Evolutionary conservation across 106 monocot species (phyloP), one percentile per base, ranked within the genome.

Genomic region (Gastrodia elata): DNA sequence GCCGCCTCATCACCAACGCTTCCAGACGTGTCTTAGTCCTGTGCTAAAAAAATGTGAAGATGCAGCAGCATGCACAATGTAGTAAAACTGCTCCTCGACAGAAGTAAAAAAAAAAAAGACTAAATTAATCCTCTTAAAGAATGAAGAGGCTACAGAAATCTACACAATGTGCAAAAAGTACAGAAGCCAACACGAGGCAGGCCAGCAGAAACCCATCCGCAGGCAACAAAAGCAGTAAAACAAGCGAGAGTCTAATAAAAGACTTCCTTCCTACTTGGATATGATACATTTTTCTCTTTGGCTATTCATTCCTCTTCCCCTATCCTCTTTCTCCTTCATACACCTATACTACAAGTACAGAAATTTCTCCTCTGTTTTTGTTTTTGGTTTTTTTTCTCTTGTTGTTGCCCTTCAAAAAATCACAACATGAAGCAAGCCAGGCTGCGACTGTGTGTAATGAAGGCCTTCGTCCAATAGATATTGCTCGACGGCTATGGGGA

Each of bases 371-470:
- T 35, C 3, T 65, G 3, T 11, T 77, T 48, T 68, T 8, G 20
- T 40, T 68, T 55, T 75, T 70, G 28, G 70, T 68, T 36, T 79
- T 40, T 56, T 36, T 22, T 77, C 27, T 44, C 26, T 15, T 15
- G 55, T 71, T 59, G 22, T 41, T 64, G 16, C 26, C 25, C 25
- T 35, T 89, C 87, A 91, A 57, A 78, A 78, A 65, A 95, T 58
- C 69, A 91, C 82, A 73, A 93, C 87, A 40, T 93, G 84, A 56
- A 99, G 80, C 16, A 99, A 79, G 5, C 98, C 98, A 7, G 91
- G 93, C 68, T 89, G 93, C 6, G 84, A 75, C 69, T 87, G 84
- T 27, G 85, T 82, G 74, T 75, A 91, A 26, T 79, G 80, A 68
- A 99, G 80, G 5, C 90, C 85, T 74, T 93, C 87, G 15, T 85